These are phyloP conservation scores for Onygenales sp. DNA, from an alignment of 2,329 filamentous ascomycete genomes.

Conservation along the genomic window DNA sequence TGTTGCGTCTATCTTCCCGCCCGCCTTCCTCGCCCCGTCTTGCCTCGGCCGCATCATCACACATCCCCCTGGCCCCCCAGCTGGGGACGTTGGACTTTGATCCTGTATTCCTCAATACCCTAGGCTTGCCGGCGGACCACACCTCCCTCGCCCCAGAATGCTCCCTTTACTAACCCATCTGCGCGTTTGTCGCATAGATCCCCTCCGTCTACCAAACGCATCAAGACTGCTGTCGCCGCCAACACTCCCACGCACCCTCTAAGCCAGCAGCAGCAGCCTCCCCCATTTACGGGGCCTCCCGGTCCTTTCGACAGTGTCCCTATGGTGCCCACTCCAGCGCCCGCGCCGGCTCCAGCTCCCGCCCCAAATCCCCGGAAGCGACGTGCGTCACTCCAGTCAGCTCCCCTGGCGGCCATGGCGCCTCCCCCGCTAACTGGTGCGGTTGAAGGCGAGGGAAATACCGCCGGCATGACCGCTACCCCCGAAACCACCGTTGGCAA, in stretches of 20 bases:
- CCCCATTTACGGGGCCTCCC: conserved; percentile 18
- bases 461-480: conserved; percentile 28
- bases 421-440: conserved; percentile 21
- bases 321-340: conserved; percentile 24
- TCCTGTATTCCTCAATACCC: neutral
- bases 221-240: conserved; percentile 29
- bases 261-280: conserved; percentile 27
- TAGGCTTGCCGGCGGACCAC: neutral
- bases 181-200: conserved; percentile 20
- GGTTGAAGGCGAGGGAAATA: conserved; percentile 20
- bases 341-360: conserved; percentile 15
- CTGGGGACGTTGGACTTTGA: conserved; percentile 1
- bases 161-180: conserved; percentile 8
- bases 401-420: conserved; percentile 28
- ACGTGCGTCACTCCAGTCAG: conserved; percentile 29
- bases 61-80: conserved; percentile 9
- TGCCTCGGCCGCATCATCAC: conserved; percentile 6
- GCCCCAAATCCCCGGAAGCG: conserved; percentile 35
- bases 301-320: conserved; percentile 26
- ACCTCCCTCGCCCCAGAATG: conserved; percentile 6
- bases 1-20: conserved; percentile 2
- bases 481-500: conserved; percentile 41
- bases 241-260: conserved; percentile 28
- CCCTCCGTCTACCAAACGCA: conserved; percentile 32
- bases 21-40: conserved; percentile 1